Evolutionary conservation across 1,284 basidiomycete species (phyloP), one percentile per base, ranked within the genome.

Genomic region (Thecaphora thlaspeos): DNA sequence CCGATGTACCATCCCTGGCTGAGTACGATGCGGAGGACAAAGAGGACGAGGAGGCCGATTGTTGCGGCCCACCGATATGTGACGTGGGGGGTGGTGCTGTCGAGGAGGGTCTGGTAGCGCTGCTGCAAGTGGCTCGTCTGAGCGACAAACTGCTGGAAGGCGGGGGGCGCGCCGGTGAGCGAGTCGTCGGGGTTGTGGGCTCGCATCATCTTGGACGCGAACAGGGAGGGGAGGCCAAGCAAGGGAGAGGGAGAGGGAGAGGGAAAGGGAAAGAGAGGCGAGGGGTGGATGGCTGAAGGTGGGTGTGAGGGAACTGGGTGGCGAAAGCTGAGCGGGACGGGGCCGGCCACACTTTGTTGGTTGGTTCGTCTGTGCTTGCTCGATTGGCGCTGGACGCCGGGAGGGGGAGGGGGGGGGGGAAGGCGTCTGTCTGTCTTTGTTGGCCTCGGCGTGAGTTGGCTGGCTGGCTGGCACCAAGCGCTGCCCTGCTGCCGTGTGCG

Each of bases 1-100:
- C 58, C 54, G 32, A 94, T 95, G 81, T 93, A 95, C 92, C 91
- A 95, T 86, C 79, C 94, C 81, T 97, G 90, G 9, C 89, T 82
- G 40, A 95, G 77, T 12, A 97, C 82, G 66, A 99, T 94, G 61
- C 92, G 84, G 48, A 96, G 81, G 76, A 89, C 82, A 78, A 99
- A 98, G 32, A 97, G 43, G 37, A 82, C 71, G 48, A 95, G 80
- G 23, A 96, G 74, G 2, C 82, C 88, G 3, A 82, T 82, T 5
- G 91, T 91, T 19, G 83, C 84, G n/a, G 88, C 75, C 95, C 95
- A 99, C 62, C 95, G 85, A 72, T 94, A 85, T 19, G 90, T 78
- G 23, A 88, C 84, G 78, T 92, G 87, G 0, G 95, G 95, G 3
- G 94, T 96, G 79, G 89, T 88, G 44, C 88, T 84, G 82, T 99